Conservation (phyloP, 768 basidiomycete genomes). For the Melanogaster broomeanus region DNA sequence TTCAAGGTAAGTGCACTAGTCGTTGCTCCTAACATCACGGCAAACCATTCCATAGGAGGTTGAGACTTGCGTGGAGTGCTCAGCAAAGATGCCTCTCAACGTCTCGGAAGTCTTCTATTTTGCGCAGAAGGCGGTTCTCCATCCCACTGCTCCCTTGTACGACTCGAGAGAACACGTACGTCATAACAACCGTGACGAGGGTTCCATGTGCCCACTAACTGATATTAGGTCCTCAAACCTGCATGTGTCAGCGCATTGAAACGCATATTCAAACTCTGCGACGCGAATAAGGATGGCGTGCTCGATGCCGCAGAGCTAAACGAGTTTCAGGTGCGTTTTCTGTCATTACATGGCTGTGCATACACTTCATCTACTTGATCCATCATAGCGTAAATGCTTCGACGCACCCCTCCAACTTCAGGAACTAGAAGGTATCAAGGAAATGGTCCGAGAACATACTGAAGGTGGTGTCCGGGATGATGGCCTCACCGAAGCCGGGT, state of each 20-base stretch:
- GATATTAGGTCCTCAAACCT: slow-evolving; percentile 81
- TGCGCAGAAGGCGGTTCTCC: slow-evolving; percentile 95
- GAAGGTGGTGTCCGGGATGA: slow-evolving; percentile 72
- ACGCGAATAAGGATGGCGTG: slow-evolving; percentile 91
- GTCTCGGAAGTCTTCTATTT: slow-evolving; percentile 98
- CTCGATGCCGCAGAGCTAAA: slow-evolving; percentile 90
- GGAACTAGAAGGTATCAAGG: slow-evolving; percentile 95
- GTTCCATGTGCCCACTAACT: slow-evolving; percentile 12
- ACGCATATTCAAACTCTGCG: slow-evolving; percentile 96
- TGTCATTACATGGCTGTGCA: not conserved
- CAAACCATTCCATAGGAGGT: slow-evolving; percentile 69
- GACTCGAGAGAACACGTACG: slow-evolving; percentile 93
- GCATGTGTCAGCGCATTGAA: slow-evolving; percentile 85
- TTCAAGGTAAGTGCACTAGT: slow-evolving; percentile 72
- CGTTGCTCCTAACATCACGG: not conserved
- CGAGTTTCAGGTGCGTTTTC: slow-evolving; percentile 82
- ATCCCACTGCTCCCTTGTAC: slow-evolving; percentile 95
- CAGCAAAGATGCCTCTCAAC: slow-evolving; percentile 87
- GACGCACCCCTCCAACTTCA: slow-evolving; percentile 88
- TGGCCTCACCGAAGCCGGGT: slow-evolving; percentile 90
- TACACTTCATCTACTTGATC: not conserved
- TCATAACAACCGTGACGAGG: slow-evolving; percentile 7
- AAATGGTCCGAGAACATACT: slow-evolving; percentile 82
- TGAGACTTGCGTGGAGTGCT: slow-evolving; percentile 96
- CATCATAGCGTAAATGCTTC: slow-evolving; percentile 85